Percentiles rank a stretch among this genome's conserved stretches.
Conservation (phyloP, 2,329 filamentous ascomycete genomes). For the Calycina herbarum region DNA sequence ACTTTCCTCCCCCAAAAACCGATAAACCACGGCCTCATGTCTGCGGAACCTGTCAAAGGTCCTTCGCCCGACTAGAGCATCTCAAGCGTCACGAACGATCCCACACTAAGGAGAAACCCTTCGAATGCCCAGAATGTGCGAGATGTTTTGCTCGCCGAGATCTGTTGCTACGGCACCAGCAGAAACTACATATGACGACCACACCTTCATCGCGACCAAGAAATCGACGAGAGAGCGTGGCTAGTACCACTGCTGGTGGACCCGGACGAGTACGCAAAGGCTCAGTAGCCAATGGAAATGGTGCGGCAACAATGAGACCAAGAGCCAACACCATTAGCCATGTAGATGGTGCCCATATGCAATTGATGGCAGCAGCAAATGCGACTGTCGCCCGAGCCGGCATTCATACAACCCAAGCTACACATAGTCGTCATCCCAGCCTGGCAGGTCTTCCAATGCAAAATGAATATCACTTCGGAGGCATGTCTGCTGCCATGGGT, state of each 20-base stretch:
- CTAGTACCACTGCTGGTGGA: conserved; percentile 66
- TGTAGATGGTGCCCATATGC: conserved; percentile 75
- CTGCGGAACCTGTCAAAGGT: conserved; percentile 86
- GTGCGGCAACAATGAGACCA: conserved; percentile 69
- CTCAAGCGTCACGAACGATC: conserved; percentile 95
- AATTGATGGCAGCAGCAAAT: conserved; percentile 65
- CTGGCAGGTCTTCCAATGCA: conserved; percentile 66
- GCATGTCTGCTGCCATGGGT: conserved; percentile 69
- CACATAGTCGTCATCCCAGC: conserved; percentile 72
- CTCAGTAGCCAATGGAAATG: conserved; percentile 67
- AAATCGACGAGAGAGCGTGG: conserved; percentile 84
- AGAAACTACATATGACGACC: conserved; percentile 94
- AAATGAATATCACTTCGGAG: conserved; percentile 65
- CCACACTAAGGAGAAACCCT: conserved; percentile 97
- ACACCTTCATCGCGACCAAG: conserved; percentile 84
- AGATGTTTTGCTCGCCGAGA: conserved; percentile 94
- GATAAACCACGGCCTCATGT: conserved; percentile 96
- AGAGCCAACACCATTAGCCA: conserved; percentile 96
- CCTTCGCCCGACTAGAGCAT: conserved; percentile 93
- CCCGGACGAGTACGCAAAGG: conserved; percentile 85
- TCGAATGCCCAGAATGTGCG: conserved; percentile 92
- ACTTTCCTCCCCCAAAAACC: conserved; percentile 80
- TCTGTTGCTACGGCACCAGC: conserved; percentile 89
- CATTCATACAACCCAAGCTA: conserved; percentile 52
- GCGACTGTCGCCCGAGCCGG: conserved; percentile 48